These are phyloP conservation scores for Fusarium proliferatum DNA, from an alignment of 2,329 filamentous ascomycete genomes.

Conservation along the genomic window DNA sequence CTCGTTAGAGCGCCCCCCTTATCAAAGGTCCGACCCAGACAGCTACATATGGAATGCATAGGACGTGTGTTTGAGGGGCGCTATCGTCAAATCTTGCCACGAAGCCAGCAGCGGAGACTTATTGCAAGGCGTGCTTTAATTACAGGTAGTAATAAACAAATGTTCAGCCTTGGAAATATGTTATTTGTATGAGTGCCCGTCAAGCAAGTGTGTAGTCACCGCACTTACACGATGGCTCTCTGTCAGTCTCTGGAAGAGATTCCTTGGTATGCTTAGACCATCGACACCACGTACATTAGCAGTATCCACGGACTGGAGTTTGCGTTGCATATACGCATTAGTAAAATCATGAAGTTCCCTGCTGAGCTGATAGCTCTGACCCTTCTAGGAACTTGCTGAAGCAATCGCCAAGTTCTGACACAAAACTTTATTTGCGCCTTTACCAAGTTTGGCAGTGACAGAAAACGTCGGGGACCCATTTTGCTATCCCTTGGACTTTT, in stretches of 20 bases:
- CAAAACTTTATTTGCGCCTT: slow-evolving; percentile 3
- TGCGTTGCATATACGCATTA: not conserved
- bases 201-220: not conserved
- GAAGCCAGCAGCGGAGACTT: not conserved
- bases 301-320: not conserved
- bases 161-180: not conserved
- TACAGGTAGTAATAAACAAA: not conserved
- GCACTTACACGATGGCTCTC: not conserved
- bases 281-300: not conserved
- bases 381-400: not conserved
- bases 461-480: slow-evolving; percentile 4
- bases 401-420: not conserved
- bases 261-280: not conserved
- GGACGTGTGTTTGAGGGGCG: not conserved
- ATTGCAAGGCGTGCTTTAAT: not conserved
- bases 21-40: not conserved
- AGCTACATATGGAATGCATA: not conserved
- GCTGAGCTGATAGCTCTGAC: not conserved
- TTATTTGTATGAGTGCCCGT: not conserved
- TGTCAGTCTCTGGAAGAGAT: not conserved
- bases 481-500: not conserved
- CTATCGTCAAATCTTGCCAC: not conserved
- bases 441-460: slow-evolving; percentile 10
- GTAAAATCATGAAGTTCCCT: not conserved
- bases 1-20: not conserved